These are phyloP conservation scores for Hypsizygus marmoreus DNA, from an alignment of 768 basidiomycete genomes.

Conservation along the genomic window DNA sequence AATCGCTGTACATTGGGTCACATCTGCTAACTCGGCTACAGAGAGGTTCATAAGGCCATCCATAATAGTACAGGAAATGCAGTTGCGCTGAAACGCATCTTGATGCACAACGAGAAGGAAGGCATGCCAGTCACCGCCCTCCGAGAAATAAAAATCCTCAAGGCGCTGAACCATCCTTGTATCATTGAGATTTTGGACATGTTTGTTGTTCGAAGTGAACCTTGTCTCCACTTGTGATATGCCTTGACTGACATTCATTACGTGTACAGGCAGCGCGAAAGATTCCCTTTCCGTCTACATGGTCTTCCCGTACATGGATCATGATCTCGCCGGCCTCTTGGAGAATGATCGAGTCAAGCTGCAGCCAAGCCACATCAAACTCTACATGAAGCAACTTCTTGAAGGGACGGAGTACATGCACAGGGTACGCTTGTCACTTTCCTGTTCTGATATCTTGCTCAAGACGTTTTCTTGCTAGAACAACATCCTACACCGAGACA, in stretches of 20 bases:
- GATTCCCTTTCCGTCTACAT: conserved; percentile 89
- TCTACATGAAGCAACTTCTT: conserved; percentile 95
- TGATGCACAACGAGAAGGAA: conserved; percentile 96
- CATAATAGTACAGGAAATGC: conserved; percentile 57
- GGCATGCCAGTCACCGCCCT: conserved; percentile 97
- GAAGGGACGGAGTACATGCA: conserved; percentile 98
- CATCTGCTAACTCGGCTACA: conserved; percentile 28
- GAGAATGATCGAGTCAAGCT: conserved; percentile 90
- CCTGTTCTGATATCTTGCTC: conserved; percentile 8
- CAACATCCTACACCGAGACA: conserved; percentile 95
- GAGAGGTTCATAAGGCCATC: conserved; percentile 90
- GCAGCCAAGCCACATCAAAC: conserved; percentile 84
- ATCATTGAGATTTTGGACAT: conserved; percentile 91
- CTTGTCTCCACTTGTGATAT: not conserved
- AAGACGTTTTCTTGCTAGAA: conserved; percentile 55
- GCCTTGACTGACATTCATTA: not conserved
- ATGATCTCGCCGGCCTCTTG: conserved; percentile 92
- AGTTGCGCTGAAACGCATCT: conserved; percentile 91
- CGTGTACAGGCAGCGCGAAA: conserved; percentile 55
- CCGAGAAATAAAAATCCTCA: conserved; percentile 96
- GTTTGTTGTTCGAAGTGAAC: conserved; percentile 81
- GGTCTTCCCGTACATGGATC: conserved; percentile 99
- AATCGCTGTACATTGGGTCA: conserved; percentile 9
- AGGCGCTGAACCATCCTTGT: conserved; percentile 81
- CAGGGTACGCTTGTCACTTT: conserved; percentile 54